Base-by-base conservation (phyloP, 768 basidiomycete species). In the Suillus paluster region DNA sequence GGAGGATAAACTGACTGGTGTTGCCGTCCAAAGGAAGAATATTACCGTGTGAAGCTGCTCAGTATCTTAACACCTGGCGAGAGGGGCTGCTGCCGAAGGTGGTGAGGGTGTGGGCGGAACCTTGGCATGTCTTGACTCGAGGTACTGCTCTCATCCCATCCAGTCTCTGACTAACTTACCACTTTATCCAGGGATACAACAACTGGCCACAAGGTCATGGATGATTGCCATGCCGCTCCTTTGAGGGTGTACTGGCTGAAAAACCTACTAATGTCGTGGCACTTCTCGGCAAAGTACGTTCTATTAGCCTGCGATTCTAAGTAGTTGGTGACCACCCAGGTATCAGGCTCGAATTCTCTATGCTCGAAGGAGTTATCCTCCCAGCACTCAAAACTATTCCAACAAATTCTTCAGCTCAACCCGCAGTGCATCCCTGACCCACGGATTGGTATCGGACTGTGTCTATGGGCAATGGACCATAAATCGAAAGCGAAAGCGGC, bases 361-460 rank as follows among this genome's bases (percentile, higher is more conserved):
- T 71, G 86, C 91, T 10, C 82, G 88, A 57, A 83, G 92, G 48
- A 85, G 89, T 66, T 93, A 86, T 68, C 83, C 87, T 27, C 87
- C n/a, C 90, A 50, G 90, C 97, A 4, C 83, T 99, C 30, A 89
- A n/a, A 90, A 64, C 70, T 89, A 6, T 98, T 97, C 73, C 97
- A 98, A 72, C 86, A 88, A 53, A 89, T 96, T 10, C 81, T 99
- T 12, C 80, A 84, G 34, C 83, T 91, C 45, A 88, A 86, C 59
- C 95, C 97, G 0, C 77, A 82, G 19, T 95, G 92, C 75, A 78
- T 82, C 27, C 97, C 97, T 0, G 97, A 99, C 74, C 97, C 97
- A 38, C 86, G 97, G 8, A 91, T 99, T 61, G 97, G 97, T 19
- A 94, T 99, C 44, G 97, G 97, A 10, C 78, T 99, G 5, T 98